Conservation (phyloP, 2,329 filamentous ascomycete species). For the Cadophora malorum region DNA sequence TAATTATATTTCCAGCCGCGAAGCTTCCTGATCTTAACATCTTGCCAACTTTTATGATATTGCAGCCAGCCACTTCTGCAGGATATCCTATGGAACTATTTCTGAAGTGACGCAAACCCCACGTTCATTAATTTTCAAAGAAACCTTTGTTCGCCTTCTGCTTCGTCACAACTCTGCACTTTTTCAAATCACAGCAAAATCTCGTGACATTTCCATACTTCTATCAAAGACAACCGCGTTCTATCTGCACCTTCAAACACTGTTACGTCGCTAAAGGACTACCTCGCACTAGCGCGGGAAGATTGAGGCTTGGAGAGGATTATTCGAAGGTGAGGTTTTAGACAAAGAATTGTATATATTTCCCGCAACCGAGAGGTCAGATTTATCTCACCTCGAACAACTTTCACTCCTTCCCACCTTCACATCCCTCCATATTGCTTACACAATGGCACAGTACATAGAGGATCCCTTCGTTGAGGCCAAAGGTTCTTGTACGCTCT, state of each 20-base stretch:
- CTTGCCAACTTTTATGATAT: constrained; percentile 6
- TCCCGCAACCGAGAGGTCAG: not conserved
- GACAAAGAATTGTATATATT: constrained; percentile 11
- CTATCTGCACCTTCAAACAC: not conserved
- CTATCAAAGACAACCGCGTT: not conserved
- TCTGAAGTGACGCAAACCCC: not conserved
- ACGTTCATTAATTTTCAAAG: not conserved
- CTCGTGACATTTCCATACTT: constrained; percentile 7
- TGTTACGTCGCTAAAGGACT: too few species aligned
- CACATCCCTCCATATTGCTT: constrained; percentile 14
- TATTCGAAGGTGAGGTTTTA: constrained; percentile 1
- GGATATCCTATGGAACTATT: not conserved
- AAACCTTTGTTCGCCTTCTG: not conserved
- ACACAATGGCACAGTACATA: constrained; percentile 28
- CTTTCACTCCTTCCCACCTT: not conserved
- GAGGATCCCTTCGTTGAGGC: constrained; percentile 17
- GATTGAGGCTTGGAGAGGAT: not conserved
- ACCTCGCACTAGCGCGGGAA: not conserved
- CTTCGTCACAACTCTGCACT: not conserved
- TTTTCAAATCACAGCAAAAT: not conserved
- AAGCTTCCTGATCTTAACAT: not conserved
- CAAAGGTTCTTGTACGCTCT: not conserved
- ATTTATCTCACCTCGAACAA: not conserved
- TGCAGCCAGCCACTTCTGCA: not conserved
- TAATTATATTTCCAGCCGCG: constrained; percentile 7